Percentiles rank a stretch among this genome's conserved stretches.
Evolutionary conservation across 2,329 filamentous ascomycete genomes (phyloP).

Genomic region (Aspergillus carbonarius): DNA sequence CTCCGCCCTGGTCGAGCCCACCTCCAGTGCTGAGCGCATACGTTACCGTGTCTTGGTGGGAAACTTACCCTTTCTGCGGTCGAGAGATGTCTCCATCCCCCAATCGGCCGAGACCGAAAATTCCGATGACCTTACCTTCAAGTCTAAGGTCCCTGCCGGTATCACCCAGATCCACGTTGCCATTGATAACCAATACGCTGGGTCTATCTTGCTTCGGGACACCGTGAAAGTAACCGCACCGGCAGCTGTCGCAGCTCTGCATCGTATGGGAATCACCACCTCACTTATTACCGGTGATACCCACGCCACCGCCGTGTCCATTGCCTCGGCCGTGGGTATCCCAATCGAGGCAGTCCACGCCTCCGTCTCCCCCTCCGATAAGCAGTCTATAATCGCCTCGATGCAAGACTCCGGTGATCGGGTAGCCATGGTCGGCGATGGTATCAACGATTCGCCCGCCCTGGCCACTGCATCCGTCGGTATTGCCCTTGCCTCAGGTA

Average conservation of each 20-base stretch:
- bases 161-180: constrained; percentile 90
- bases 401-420: constrained; percentile 73
- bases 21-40: constrained; percentile 62
- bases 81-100: constrained; percentile 61
- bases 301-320: constrained; percentile 75
- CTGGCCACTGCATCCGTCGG: constrained; percentile 90
- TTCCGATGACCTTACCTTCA: constrained; percentile 28
- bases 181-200: constrained; percentile 77
- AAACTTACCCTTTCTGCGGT: constrained; percentile 73
- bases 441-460: constrained; percentile 96
- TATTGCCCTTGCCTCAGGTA: constrained; percentile 88
- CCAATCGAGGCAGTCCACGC: constrained; percentile 72
- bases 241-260: constrained; percentile 76
- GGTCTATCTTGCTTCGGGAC: constrained; percentile 80
- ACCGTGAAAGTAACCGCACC: constrained; percentile 85
- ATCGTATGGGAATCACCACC: constrained; percentile 79
- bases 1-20: constrained; percentile 76
- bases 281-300: constrained; percentile 96
- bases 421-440: constrained; percentile 96
- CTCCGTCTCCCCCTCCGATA: constrained; percentile 86
- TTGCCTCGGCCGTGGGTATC: constrained; percentile 82
- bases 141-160: constrained; percentile 55
- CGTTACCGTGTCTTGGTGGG: constrained; percentile 81
- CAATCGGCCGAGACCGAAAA: constrained; percentile 39
- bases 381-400: constrained; percentile 77